Evolutionary conservation across 352 stramenopile species (phyloP).

Genomic region (Blastocystis sp.): DNA sequence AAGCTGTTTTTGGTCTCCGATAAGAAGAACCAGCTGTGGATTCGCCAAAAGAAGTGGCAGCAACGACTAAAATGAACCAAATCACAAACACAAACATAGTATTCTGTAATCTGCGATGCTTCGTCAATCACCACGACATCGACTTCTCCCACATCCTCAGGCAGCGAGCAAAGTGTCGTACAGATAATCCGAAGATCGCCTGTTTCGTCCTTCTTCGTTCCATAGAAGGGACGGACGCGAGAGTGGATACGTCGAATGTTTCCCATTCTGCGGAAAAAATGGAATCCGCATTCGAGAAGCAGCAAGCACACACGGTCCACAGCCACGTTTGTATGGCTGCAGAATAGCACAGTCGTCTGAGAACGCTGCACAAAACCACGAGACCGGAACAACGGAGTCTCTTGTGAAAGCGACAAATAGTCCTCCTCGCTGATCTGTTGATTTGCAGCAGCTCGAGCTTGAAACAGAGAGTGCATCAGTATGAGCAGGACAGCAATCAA

Average conservation of each 20-base stretch:
- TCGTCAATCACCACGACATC: conserved; percentile 15
- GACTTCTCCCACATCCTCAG: neutral
- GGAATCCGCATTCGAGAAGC: neutral
- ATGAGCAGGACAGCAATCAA: neutral
- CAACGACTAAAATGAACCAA: neutral
- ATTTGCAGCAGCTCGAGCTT: neutral
- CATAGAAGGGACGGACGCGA: neutral
- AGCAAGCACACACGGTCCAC: conserved; percentile 40
- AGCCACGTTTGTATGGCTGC: conserved; percentile 19
- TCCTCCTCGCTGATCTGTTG: neutral
- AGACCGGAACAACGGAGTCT: neutral
- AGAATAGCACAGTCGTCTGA: neutral
- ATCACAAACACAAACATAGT: neutral
- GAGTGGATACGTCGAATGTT: conserved; percentile 42
- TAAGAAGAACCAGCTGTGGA: neutral
- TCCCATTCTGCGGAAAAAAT: neutral
- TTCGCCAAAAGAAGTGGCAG: neutral
- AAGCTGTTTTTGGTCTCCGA: conserved; percentile 35
- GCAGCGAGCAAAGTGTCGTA: neutral
- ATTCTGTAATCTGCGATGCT: conserved; percentile 18
- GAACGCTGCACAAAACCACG: neutral
- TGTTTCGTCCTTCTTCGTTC: neutral
- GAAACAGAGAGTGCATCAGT: conserved; percentile 11
- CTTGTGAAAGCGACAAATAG: neutral
- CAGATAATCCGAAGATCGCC: neutral